Percentiles rank a stretch among this genome's conserved stretches.
These are phyloP conservation scores for Nothophoma quercina DNA, from an alignment of 2,329 filamentous ascomycete genomes.

Conservation along the genomic window DNA sequence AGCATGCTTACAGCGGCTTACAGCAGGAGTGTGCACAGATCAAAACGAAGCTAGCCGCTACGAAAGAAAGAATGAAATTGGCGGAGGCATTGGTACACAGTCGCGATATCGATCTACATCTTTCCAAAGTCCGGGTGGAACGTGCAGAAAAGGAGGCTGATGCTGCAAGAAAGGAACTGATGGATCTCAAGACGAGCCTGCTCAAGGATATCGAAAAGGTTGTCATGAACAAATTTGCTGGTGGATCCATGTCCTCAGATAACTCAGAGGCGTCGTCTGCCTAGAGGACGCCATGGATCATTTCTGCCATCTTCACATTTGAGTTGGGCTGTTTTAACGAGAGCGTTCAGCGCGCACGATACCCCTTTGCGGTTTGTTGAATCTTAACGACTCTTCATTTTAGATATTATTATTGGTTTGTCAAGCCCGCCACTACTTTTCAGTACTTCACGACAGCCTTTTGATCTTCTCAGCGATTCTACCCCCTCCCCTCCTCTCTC, in stretches of 20 bases:
- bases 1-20: conserved; percentile 24
- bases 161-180: conserved; percentile 17
- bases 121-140: conserved; percentile 15
- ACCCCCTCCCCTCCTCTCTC: neutral
- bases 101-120: conserved; percentile 14
- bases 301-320: neutral
- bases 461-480: neutral
- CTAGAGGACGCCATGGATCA: neutral
- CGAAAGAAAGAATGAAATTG: conserved; percentile 20
- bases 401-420: conserved; percentile 3
- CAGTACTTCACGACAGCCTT: neutral
- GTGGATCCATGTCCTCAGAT: conserved; percentile 10
- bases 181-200: conserved; percentile 11
- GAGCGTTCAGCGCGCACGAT: conserved; percentile 18
- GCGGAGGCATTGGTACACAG: conserved; percentile 22
- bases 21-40: conserved; percentile 20
- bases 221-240: conserved; percentile 18
- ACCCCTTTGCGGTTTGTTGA: conserved; percentile 12
- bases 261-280: conserved; percentile 9
- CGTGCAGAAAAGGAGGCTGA: conserved; percentile 18
- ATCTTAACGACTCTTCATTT: conserved; percentile 10
- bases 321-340: conserved; percentile 9
- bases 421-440: neutral
- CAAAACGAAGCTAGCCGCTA: conserved; percentile 18
- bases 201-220: conserved; percentile 12